Evolutionary conservation across 2,329 filamentous ascomycete species (phyloP).

Genomic region (Scleromitrula shiraiana): DNA sequence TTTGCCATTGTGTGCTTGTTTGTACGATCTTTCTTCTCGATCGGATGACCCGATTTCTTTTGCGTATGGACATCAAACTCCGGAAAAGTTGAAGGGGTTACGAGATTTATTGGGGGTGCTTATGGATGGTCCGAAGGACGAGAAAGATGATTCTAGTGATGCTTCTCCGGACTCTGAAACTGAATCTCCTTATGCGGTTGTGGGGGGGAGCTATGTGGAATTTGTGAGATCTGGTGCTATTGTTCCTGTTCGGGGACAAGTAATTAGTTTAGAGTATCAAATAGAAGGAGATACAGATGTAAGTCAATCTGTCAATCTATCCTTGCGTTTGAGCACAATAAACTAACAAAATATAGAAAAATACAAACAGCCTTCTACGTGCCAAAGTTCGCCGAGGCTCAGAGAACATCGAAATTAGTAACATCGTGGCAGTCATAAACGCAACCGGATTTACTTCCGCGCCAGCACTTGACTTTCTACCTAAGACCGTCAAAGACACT

Average conservation of each 20-base stretch:
- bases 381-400: background rate
- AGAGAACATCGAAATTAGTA: background rate
- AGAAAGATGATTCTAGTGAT: background rate
- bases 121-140: background rate
- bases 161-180: background rate
- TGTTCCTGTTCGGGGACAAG: constrained; percentile 14
- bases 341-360: background rate
- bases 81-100: background rate
- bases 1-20: background rate
- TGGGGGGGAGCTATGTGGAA: constrained; percentile 19
- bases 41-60: background rate
- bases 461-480: background rate
- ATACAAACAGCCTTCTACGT: background rate
- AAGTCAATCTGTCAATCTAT: background rate
- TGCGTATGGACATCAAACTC: background rate
- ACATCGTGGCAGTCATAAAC: background rate
- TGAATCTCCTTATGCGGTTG: constrained; percentile 15
- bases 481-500: background rate
- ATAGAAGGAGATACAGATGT: background rate
- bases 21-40: background rate
- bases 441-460: constrained; percentile 1
- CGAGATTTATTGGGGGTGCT: background rate
- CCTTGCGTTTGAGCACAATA: background rate
- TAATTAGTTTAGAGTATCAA: background rate
- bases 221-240: constrained; percentile 15